Evolutionary conservation across 1,284 basidiomycete species (phyloP).

Genomic region (Trametes sp.): DNA sequence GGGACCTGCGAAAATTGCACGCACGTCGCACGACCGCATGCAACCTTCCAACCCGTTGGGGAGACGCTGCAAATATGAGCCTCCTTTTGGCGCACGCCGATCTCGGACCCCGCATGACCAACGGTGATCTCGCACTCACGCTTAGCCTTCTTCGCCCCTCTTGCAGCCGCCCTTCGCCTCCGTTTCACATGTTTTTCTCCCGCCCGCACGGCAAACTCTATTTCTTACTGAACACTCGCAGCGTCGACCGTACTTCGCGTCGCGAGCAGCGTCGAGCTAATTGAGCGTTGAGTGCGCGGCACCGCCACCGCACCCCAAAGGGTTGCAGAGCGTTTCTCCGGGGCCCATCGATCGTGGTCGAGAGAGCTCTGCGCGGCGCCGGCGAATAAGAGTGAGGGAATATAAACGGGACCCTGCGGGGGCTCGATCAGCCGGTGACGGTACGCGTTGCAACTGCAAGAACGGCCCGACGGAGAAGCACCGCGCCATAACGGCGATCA

Average conservation of each 20-base stretch:
- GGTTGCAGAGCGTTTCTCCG: conserved; percentile 7
- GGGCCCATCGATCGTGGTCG: conserved; percentile 4
- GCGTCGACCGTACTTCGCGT: too few species aligned
- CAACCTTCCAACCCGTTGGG: conserved; percentile 10
- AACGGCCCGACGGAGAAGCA: neutral
- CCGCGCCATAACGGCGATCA: neutral
- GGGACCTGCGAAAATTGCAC: conserved; percentile 8
- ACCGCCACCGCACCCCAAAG: conserved; percentile 16
- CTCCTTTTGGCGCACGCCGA: conserved; percentile 1
- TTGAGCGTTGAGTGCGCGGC: neutral
- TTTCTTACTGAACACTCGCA: neutral
- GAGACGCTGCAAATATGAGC: neutral
- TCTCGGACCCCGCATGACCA: conserved; percentile 15
- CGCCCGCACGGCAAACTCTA: neutral
- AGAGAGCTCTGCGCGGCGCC: neutral
- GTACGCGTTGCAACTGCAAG: too few species aligned
- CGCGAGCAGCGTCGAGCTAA: neutral
- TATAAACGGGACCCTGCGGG: neutral
- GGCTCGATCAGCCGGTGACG: neutral
- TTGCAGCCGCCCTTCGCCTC: neutral
- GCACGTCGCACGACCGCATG: conserved; percentile 23
- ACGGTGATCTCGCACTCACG: conserved; percentile 1
- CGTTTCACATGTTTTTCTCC: neutral
- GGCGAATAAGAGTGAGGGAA: conserved; percentile 4
- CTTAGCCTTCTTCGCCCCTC: conserved; percentile 7